Percentiles rank a stretch among this genome's conserved stretches.
Evolutionary conservation across 2,329 filamentous ascomycete species (phyloP).

Genomic region (Teratosphaeria pseudoeucalypti): DNA sequence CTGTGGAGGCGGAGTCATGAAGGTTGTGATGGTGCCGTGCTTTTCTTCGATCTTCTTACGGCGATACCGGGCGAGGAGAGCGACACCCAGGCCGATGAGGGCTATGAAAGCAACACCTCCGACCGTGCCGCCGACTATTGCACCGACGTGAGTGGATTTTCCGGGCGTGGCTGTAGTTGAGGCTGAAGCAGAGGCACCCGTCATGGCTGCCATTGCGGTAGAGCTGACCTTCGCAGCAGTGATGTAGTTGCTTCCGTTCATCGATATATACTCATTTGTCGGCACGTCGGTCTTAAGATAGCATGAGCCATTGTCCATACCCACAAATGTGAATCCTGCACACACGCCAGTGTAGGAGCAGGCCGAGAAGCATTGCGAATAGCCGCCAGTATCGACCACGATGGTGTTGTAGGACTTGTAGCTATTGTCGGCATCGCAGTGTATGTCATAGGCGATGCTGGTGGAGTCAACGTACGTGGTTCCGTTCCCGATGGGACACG

Average conservation of each 20-base stretch:
- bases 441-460: slow-evolving; percentile 17
- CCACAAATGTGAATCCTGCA: slow-evolving; percentile 20
- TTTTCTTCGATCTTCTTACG: slow-evolving; percentile 14
- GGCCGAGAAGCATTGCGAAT: slow-evolving; percentile 20
- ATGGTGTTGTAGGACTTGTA: slow-evolving; percentile 11
- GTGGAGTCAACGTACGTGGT: slow-evolving; percentile 15
- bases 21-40: slow-evolving; percentile 9
- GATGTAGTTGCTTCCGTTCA: slow-evolving; percentile 15
- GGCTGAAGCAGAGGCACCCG: not conserved
- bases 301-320: slow-evolving; percentile 17
- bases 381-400: slow-evolving; percentile 16
- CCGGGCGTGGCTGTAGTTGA: not conserved
- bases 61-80: slow-evolving; percentile 8
- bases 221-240: slow-evolving; percentile 13
- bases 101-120: slow-evolving; percentile 10
- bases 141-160: slow-evolving; percentile 3
- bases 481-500: slow-evolving; percentile 16
- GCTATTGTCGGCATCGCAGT: slow-evolving; percentile 19
- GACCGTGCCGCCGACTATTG: slow-evolving; percentile 14
- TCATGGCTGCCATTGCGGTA: slow-evolving; percentile 6
- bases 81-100: slow-evolving; percentile 10
- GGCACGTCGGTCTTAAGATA: slow-evolving; percentile 17
- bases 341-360: slow-evolving; percentile 16
- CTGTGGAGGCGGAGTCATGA: slow-evolving; percentile 8
- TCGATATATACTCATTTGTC: slow-evolving; percentile 8